These are phyloP conservation scores for Chlamydomonas schloesseri DNA, from an alignment of 139 green algal species.

Conservation along the genomic window DNA sequence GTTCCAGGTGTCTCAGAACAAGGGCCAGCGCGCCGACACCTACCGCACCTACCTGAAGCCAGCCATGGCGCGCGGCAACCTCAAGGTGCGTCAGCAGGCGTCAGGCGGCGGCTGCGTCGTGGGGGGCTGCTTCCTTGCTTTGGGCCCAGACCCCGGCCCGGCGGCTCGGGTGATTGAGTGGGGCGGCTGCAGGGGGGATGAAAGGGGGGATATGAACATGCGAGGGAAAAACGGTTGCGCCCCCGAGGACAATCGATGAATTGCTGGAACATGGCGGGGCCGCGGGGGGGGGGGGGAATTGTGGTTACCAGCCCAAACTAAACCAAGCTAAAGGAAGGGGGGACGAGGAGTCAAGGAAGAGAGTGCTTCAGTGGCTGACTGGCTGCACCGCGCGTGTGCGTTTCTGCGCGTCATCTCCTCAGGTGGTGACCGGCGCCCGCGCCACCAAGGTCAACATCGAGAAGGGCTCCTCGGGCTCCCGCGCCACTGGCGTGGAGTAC, in stretches of 20 bases:
- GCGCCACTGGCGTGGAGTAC: slow-evolving; percentile 81
- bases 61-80: slow-evolving; percentile 75
- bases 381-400: too few relatives aligned
- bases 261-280: too few relatives aligned
- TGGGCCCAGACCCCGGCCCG: background rate
- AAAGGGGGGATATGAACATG: too few relatives aligned
- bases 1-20: slow-evolving; percentile 89
- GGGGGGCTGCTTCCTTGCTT: background rate
- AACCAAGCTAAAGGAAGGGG: too few relatives aligned
- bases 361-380: too few relatives aligned
- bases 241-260: too few relatives aligned
- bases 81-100: slow-evolving; percentile 66
- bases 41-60: slow-evolving; percentile 84
- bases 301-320: too few relatives aligned
- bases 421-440: slow-evolving; percentile 72
- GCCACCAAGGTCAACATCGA: slow-evolving; percentile 79
- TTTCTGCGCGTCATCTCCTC: background rate
- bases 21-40: slow-evolving; percentile 80
- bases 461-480: slow-evolving; percentile 20
- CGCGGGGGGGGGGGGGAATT: too few relatives aligned
- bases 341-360: too few relatives aligned
- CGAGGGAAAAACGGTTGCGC: too few relatives aligned
- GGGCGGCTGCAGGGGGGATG: too few relatives aligned
- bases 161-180: too few relatives aligned
- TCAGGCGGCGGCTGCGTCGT: background rate